These are phyloP conservation scores for Meira miltonrushii DNA, from an alignment of 1,284 basidiomycete genomes.

Conservation along the genomic window DNA sequence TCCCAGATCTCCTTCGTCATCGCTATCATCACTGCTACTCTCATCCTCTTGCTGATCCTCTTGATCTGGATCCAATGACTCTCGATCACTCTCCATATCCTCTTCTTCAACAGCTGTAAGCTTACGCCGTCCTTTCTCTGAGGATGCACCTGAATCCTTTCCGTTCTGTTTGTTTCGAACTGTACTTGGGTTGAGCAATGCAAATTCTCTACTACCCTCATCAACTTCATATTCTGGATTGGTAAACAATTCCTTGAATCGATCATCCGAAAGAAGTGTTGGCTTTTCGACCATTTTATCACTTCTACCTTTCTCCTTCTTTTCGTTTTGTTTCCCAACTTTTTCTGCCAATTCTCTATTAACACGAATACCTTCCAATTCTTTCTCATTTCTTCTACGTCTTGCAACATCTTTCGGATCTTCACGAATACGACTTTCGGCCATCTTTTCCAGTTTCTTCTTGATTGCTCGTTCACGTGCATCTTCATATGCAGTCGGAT, in stretches of 20 bases:
- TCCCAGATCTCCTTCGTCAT: slow-evolving; percentile 23
- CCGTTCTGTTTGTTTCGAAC: slow-evolving; percentile 53
- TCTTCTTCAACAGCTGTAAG: slow-evolving; percentile 79
- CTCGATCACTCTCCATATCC: slow-evolving; percentile 70
- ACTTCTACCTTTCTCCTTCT: slow-evolving; percentile 54
- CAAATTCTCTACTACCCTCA: slow-evolving; percentile 77
- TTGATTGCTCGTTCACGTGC: slow-evolving; percentile 80
- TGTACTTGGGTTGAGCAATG: slow-evolving; percentile 81
- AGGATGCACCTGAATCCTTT: slow-evolving; percentile 13
- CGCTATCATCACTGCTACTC: slow-evolving; percentile 55
- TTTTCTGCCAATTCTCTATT: slow-evolving; percentile 89
- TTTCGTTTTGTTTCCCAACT: slow-evolving; percentile 66
- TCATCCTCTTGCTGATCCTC: slow-evolving; percentile 23
- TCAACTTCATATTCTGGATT: slow-evolving; percentile 93
- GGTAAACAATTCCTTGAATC: slow-evolving; percentile 86
- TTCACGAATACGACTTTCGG: slow-evolving; percentile 79
- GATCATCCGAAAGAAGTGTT: slow-evolving; percentile 71
- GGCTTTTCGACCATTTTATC: slow-evolving; percentile 15
- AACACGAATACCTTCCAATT: slow-evolving; percentile 62
- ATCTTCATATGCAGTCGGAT: slow-evolving; percentile 92
- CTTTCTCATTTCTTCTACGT: slow-evolving; percentile 23
- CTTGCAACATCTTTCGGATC: slow-evolving; percentile 55
- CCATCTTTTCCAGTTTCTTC: slow-evolving; percentile 85
- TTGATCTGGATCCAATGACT: slow-evolving; percentile 58
- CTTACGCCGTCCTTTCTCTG: slow-evolving; percentile 45